A percentile compares a stretch with the other conserved stretches of the same genome.
These are phyloP conservation scores for Fusarium equiseti DNA, from an alignment of 2,329 filamentous ascomycete species.

Conservation along the genomic window DNA sequence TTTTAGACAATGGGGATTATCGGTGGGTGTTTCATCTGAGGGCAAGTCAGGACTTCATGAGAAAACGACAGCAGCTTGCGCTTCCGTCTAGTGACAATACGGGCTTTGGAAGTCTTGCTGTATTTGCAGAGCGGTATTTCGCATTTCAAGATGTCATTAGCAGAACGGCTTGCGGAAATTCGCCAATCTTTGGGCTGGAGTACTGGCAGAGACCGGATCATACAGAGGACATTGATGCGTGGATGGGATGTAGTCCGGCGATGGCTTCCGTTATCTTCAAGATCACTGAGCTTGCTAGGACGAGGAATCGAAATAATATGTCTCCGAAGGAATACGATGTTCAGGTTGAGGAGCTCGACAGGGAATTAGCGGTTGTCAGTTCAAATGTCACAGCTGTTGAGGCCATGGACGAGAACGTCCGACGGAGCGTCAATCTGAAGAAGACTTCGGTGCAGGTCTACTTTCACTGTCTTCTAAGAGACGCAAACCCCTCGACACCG, in stretches of 20 bases:
- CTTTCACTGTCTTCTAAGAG: slow-evolving; percentile 58
- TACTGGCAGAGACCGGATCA: slow-evolving; percentile 56
- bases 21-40: slow-evolving; percentile 61
- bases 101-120: slow-evolving; percentile 24
- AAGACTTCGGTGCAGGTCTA: slow-evolving; percentile 59
- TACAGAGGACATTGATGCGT: slow-evolving; percentile 50
- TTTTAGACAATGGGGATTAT: slow-evolving; percentile 41
- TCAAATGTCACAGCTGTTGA: neutral
- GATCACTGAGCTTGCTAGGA: slow-evolving; percentile 61
- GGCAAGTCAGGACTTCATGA: slow-evolving; percentile 61
- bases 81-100: slow-evolving; percentile 21
- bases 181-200: slow-evolving; percentile 59
- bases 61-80: slow-evolving; percentile 49
- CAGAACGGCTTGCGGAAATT: slow-evolving; percentile 62
- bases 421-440: slow-evolving; percentile 48
- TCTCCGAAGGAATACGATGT: neutral
- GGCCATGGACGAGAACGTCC: slow-evolving; percentile 31
- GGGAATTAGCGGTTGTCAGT: slow-evolving; percentile 1
- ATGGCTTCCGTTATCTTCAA: slow-evolving; percentile 60
- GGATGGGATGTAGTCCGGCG: slow-evolving; percentile 63
- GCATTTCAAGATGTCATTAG: slow-evolving; percentile 65
- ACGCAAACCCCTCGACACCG: slow-evolving; percentile 54
- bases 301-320: slow-evolving; percentile 23
- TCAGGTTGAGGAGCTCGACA: slow-evolving; percentile 16
- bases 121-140: slow-evolving; percentile 61